Conservation (phyloP, 1,284 basidiomycete genomes). For the Moesziomyces sp. region DNA sequence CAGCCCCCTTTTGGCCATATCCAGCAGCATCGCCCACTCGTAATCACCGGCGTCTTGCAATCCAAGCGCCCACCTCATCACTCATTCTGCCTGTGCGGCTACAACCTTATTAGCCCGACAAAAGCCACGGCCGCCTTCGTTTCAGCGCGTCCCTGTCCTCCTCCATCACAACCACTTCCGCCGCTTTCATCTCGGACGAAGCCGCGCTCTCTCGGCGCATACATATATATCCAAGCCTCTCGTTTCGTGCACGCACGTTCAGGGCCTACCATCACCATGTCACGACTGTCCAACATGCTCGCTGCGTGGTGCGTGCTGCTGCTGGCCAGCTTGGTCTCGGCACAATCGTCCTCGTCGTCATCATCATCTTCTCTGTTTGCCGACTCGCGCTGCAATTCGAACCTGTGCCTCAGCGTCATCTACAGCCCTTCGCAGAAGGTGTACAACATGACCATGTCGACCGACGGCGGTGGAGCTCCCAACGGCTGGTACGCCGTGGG, state of each 20-base stretch:
- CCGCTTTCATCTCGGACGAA: neutral
- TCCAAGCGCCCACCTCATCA: no score
- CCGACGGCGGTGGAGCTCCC: slow-evolving; percentile 35
- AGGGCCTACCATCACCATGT: slow-evolving; percentile 16
- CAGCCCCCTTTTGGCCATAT: no score
- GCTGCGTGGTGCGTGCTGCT: slow-evolving; percentile 17
- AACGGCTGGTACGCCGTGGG: slow-evolving; percentile 52
- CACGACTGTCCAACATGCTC: slow-evolving; percentile 12
- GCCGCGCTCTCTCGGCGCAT: neutral
- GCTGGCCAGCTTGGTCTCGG: slow-evolving; percentile 9
- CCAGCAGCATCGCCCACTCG: no score
- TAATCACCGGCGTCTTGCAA: no score
- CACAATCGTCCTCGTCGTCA: slow-evolving; percentile 4
- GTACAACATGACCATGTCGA: slow-evolving; percentile 55
- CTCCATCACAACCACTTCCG: no score
- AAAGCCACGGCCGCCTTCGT: no score
- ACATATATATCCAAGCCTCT: slow-evolving; percentile 6
- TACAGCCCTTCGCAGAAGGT: slow-evolving; percentile 34
- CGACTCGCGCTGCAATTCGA: slow-evolving; percentile 39
- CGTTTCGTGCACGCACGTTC: neutral
- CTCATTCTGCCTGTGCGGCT: no score
- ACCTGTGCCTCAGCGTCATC: slow-evolving; percentile 46
- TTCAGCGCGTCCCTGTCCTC: no score
- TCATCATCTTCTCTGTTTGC: slow-evolving; percentile 15
- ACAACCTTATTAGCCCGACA: no score